A percentile compares a stretch with the other conserved stretches of the same genome.
phyloP scores from a whole-genome alignment of 257 asterid genomes.

The Oldenlandia corymbosa region DNA sequence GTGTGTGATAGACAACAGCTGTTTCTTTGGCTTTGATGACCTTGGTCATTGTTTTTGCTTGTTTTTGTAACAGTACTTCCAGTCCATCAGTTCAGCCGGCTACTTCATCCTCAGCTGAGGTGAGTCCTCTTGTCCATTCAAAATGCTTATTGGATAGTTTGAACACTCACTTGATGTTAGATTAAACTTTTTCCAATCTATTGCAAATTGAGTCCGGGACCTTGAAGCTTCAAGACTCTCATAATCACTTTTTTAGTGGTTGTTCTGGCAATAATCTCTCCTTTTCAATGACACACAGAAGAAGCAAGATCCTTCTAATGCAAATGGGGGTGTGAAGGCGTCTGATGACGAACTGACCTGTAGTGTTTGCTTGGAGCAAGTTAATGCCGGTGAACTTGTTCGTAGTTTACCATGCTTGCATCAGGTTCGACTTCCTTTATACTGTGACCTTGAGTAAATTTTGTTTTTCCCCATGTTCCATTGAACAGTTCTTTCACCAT shows the following conservation, averaged over 20 bases:
- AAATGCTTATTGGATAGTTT: slow-evolving; percentile 5
- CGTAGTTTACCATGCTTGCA: slow-evolving; percentile 99
- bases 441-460: not conserved
- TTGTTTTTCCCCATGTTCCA: too few species aligned
- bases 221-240: not conserved
- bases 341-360: slow-evolving; percentile 86
- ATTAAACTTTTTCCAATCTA: not conserved
- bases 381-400: slow-evolving; percentile 67
- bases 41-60: slow-evolving; percentile 1
- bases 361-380: slow-evolving; percentile 99
- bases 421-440: slow-evolving; percentile 51
- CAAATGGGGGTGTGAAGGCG: slow-evolving; percentile 37
- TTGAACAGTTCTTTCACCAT: not conserved
- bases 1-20: not conserved
- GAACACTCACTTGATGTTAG: not conserved
- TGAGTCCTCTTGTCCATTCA: slow-evolving; percentile 26
- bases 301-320: slow-evolving; percentile 54
- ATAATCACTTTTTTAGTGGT: not conserved
- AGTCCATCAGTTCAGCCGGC: slow-evolving; percentile 58
- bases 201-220: not conserved
- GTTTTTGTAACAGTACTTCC: slow-evolving; percentile 47
- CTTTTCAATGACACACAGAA: slow-evolving; percentile 37
- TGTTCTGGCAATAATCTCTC: not conserved
- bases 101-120: slow-evolving; percentile 66
- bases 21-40: not conserved